phyloP scores from a whole-genome alignment of 352 stramenopile genomes.

The Phytopythium helicoides region DNA sequence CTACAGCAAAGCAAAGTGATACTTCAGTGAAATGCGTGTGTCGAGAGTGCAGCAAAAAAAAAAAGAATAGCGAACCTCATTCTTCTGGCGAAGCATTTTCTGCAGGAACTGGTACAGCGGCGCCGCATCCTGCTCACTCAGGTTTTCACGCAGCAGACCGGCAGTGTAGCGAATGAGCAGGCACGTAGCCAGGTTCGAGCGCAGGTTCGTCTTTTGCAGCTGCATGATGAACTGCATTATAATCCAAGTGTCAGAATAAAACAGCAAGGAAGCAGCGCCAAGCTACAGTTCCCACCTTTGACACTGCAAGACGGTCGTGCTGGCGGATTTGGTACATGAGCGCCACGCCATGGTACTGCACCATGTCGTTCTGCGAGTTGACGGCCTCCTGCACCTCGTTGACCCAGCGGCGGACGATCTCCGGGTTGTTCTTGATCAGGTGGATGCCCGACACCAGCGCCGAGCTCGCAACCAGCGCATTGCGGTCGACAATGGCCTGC shows the following conservation, averaged over 20 bases:
- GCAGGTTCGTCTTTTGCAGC: conserved; percentile 92
- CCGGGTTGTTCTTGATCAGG: conserved; percentile 92
- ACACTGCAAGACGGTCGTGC: conserved; percentile 97
- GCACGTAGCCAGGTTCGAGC: conserved; percentile 94
- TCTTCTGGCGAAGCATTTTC: conserved; percentile 96
- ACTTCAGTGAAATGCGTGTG: background rate
- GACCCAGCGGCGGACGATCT: conserved; percentile 95
- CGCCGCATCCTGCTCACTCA: conserved; percentile 75
- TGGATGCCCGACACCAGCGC: conserved; percentile 96
- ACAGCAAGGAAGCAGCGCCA: background rate
- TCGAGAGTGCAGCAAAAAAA: too few species aligned
- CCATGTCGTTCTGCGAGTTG: conserved; percentile 96
- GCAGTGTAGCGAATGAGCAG: conserved; percentile 97
- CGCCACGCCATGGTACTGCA: conserved; percentile 98
- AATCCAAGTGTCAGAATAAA: background rate
- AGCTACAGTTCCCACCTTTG: conserved; percentile 73
- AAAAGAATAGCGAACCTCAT: conserved; percentile 46
- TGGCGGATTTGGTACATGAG: conserved; percentile 99
- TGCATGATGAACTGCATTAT: conserved; percentile 66
- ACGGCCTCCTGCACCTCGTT: conserved; percentile 98
- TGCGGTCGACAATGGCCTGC: conserved; percentile 99
- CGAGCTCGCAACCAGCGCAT: conserved; percentile 94
- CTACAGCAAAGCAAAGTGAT: conserved; percentile 30
- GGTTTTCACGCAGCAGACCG: conserved; percentile 86
- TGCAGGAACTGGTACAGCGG: conserved; percentile 92